These are phyloP conservation scores for Echites panduratus DNA, from an alignment of 257 asterid genomes.

Conservation along the genomic window DNA sequence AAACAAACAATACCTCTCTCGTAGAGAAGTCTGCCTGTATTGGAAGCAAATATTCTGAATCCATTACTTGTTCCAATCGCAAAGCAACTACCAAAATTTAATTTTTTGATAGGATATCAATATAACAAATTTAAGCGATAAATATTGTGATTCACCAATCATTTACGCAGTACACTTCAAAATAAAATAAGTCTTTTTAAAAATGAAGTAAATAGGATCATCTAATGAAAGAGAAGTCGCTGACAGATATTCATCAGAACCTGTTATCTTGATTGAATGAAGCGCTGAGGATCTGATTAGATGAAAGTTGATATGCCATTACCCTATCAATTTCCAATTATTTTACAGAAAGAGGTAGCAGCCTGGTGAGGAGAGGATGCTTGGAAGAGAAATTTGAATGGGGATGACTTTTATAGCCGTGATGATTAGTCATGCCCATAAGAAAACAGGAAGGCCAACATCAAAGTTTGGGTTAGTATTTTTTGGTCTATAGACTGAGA, in stretches of 20 bases:
- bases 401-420: neutral
- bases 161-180: neutral
- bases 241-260: constrained; percentile 20
- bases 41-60: constrained; percentile 64
- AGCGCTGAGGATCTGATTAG: constrained; percentile 56
- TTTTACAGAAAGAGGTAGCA: neutral
- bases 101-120: neutral
- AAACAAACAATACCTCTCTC: too few species aligned
- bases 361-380: neutral
- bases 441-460: neutral
- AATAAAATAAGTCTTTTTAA: too few species aligned
- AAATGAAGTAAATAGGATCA: too few species aligned
- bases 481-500: too few species aligned
- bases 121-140: neutral
- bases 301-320: constrained; percentile 59
- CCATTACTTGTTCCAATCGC: constrained; percentile 80
- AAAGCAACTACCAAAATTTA: constrained; percentile 50
- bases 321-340: neutral
- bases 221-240: neutral
- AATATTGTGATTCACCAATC: neutral
- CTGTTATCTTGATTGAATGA: constrained; percentile 93
- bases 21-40: constrained; percentile 71
- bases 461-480: neutral
- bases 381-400: neutral
- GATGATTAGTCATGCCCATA: neutral